A percentile compares a stretch with the other conserved stretches of the same genome.
Evolutionary conservation across 2,329 filamentous ascomycete genomes (phyloP).

Genomic region (Beauveria bassiana): DNA sequence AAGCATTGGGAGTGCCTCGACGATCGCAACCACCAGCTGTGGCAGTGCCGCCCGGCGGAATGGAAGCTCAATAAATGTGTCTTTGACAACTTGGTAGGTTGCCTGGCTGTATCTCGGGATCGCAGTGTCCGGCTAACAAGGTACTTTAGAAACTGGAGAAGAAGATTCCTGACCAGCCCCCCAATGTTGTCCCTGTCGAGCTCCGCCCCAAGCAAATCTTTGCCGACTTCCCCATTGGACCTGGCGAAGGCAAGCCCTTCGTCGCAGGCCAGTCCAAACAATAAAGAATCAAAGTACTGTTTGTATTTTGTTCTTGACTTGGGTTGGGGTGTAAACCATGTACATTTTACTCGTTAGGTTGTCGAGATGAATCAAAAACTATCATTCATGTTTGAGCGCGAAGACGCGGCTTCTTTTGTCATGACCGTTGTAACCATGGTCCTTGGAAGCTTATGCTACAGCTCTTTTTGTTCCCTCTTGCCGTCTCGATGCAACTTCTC

Average conservation of each 20-base stretch:
- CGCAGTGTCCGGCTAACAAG: neutral
- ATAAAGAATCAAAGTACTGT: slow-evolving; percentile 18
- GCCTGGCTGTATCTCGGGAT: neutral
- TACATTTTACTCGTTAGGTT: slow-evolving; percentile 10
- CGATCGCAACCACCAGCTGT: slow-evolving; percentile 95
- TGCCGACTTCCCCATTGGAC: slow-evolving; percentile 42
- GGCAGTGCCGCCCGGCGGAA: slow-evolving; percentile 86
- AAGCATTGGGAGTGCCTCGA: slow-evolving; percentile 94
- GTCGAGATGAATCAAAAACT: slow-evolving; percentile 8
- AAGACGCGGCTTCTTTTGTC: neutral
- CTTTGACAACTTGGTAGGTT: slow-evolving; percentile 83
- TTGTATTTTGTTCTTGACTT: slow-evolving; percentile 1
- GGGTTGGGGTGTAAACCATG: slow-evolving; percentile 2
- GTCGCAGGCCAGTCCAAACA: slow-evolving; percentile 28
- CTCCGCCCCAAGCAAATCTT: slow-evolving; percentile 59
- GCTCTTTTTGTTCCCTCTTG: neutral
- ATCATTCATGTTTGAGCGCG: neutral
- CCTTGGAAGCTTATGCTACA: no score
- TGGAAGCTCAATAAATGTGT: slow-evolving; percentile 92
- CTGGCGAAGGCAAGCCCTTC: slow-evolving; percentile 37
- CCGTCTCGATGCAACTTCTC: neutral
- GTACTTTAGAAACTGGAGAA: slow-evolving; percentile 65
- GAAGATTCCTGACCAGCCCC: slow-evolving; percentile 65
- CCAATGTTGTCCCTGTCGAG: slow-evolving; percentile 64
- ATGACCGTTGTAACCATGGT: no score